These are phyloP conservation scores for Aspergillus steynii DNA, from an alignment of 495 filamentous ascomycete species.

Conservation along the genomic window DNA sequence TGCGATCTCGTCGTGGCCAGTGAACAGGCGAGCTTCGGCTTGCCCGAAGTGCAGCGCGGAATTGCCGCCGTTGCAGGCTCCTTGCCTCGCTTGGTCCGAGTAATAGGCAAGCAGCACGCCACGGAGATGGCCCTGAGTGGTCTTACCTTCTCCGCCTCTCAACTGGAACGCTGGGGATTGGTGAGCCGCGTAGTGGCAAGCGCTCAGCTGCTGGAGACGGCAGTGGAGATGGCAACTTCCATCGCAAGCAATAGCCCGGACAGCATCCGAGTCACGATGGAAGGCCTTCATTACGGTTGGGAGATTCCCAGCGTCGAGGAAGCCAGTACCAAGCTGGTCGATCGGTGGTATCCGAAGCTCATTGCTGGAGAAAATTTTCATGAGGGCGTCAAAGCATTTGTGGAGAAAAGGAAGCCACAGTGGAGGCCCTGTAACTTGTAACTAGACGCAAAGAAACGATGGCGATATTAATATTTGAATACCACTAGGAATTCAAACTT, in stretches of 20 bases:
- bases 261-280: slow-evolving; percentile 63
- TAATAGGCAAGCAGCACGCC: slow-evolving; percentile 66
- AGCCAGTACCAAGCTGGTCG: slow-evolving; percentile 56
- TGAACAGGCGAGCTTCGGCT: slow-evolving; percentile 52
- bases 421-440: slow-evolving; percentile 77
- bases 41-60: slow-evolving; percentile 71
- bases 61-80: slow-evolving; percentile 70
- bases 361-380: slow-evolving; percentile 69
- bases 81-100: slow-evolving; percentile 70
- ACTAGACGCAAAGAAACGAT: neutral
- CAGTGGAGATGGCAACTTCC: slow-evolving; percentile 42
- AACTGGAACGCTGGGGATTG: slow-evolving; percentile 66
- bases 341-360: slow-evolving; percentile 60
- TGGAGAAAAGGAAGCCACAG: slow-evolving; percentile 70
- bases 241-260: slow-evolving; percentile 62
- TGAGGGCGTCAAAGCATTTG: slow-evolving; percentile 78
- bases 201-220: slow-evolving; percentile 44
- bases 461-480: neutral
- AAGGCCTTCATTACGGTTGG: slow-evolving; percentile 68
- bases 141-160: slow-evolving; percentile 52
- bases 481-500: neutral
- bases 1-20: slow-evolving; percentile 68
- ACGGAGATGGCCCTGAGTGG: slow-evolving; percentile 71
- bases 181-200: slow-evolving; percentile 56
- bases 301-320: slow-evolving; percentile 64